A percentile compares a stretch with the other conserved stretches of the same genome.
phyloP scores from a whole-genome alignment of 495 filamentous ascomycete genomes.

The Penicillium salamii region DNA sequence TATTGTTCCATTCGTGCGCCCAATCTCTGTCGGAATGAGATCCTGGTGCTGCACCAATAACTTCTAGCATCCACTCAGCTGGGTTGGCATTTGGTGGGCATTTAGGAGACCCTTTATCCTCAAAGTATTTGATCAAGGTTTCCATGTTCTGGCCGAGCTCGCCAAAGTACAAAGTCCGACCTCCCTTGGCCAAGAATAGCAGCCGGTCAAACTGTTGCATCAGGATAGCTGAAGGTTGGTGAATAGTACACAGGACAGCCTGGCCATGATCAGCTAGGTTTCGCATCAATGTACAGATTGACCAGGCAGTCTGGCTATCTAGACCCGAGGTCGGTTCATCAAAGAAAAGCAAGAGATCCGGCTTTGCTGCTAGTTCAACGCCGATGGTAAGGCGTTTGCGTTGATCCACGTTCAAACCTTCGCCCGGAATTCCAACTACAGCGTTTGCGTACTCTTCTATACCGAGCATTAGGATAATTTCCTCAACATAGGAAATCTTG shows the following conservation, averaged over 20 bases:
- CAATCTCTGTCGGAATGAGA: conserved; percentile 73
- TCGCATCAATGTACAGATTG: conserved; percentile 72
- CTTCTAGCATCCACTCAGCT: conserved; percentile 92
- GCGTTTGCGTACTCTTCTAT: conserved; percentile 89
- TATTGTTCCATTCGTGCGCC: conserved; percentile 72
- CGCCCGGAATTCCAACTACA: conserved; percentile 80
- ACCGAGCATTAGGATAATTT: conserved; percentile 84
- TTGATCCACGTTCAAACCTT: conserved; percentile 90
- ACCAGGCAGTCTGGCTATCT: conserved; percentile 83
- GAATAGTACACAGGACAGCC: conserved; percentile 88
- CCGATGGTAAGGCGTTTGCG: conserved; percentile 84
- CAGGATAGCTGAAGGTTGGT: conserved; percentile 86
- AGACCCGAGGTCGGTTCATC: conserved; percentile 87
- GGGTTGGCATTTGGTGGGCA: conserved; percentile 75
- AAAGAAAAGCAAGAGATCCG: conserved; percentile 79
- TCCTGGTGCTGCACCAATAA: conserved; percentile 84
- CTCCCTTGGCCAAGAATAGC: conserved; percentile 75
- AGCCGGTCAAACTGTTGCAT: conserved; percentile 90
- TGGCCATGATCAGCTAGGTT: conserved; percentile 82
- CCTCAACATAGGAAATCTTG: conserved; percentile 83
- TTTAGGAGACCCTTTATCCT: conserved; percentile 64
- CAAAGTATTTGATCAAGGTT: conserved; percentile 72
- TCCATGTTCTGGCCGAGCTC: conserved; percentile 73
- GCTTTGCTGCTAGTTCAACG: conserved; percentile 84
- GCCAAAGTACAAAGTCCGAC: conserved; percentile 81